phyloP scores from a whole-genome alignment of 345 rosid species.

The Barbarea vulgaris region DNA sequence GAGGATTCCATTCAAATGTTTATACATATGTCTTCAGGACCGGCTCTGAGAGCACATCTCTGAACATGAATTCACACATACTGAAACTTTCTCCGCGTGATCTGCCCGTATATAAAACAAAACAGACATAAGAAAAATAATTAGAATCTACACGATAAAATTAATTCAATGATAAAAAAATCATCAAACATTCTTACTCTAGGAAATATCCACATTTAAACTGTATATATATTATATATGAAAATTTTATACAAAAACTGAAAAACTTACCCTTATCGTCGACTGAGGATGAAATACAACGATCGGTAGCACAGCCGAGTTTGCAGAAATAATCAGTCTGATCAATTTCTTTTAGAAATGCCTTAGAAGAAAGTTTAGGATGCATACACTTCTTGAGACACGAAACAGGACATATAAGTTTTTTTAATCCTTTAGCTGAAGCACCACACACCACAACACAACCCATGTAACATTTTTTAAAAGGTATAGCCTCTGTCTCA shows the following conservation, averaged over 20 bases:
- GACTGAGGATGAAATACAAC: slow-evolving; percentile 22
- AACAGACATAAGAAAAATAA: not conserved
- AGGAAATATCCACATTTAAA: not conserved
- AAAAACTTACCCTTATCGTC: slow-evolving; percentile 12
- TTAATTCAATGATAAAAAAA: not conserved
- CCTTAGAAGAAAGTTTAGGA: not conserved
- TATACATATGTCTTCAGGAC: no score
- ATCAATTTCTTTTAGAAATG: no score
- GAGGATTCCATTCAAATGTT: no score
- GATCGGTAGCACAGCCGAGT: slow-evolving; percentile 19
- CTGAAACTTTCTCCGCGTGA: slow-evolving; percentile 32
- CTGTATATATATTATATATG: not conserved
- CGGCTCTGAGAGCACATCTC: no score
- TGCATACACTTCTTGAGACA: not conserved
- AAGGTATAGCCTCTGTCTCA: slow-evolving; percentile 15
- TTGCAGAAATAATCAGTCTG: slow-evolving; percentile 12
- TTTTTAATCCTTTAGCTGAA: not conserved
- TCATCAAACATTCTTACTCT: not conserved
- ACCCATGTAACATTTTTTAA: not conserved
- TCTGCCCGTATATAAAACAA: slow-evolving; percentile 1
- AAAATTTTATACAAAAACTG: not conserved
- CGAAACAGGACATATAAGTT: slow-evolving; percentile 1
- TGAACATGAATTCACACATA: slow-evolving; percentile 30
- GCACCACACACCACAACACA: not conserved
- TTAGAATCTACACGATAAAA: not conserved